Conservation (phyloP, 2,329 filamentous ascomycete species). For the Ustulina deusta region DNA sequence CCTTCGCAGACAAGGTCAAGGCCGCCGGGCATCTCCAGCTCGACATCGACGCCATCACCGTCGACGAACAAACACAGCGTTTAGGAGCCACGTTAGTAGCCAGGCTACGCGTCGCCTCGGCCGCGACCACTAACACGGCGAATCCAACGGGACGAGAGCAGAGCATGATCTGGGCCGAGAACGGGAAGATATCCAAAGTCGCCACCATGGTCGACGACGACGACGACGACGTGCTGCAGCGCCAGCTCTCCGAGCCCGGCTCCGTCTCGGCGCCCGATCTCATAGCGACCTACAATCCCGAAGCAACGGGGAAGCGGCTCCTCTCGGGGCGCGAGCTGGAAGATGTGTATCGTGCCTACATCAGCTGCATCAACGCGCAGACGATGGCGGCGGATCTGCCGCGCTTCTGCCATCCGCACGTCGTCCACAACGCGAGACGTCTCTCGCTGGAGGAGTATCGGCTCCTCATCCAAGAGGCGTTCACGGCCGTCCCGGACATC, state of each 20-base stretch:
- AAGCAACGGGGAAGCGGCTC: not conserved
- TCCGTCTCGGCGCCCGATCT: conserved; percentile 19
- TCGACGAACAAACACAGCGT: conserved; percentile 37
- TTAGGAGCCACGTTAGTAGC: conserved; percentile 36
- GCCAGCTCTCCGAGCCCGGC: conserved; percentile 32
- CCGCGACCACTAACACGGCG: conserved; percentile 1
- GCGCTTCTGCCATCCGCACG: conserved; percentile 45
- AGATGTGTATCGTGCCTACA: conserved; percentile 49
- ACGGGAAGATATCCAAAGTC: conserved; percentile 40
- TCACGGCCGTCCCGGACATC: conserved; percentile 49
- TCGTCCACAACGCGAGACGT: conserved; percentile 50
- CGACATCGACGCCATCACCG: conserved; percentile 40
- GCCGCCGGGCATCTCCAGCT: conserved; percentile 32
- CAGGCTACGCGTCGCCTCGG: conserved; percentile 23
- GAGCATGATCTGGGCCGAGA: conserved; percentile 38
- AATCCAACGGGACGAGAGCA: conserved; percentile 39
- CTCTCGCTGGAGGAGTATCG: conserved; percentile 46
- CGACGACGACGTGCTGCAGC: conserved; percentile 36
- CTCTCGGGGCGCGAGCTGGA: conserved; percentile 40
- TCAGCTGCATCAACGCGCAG: conserved; percentile 51
- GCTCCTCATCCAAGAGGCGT: conserved; percentile 47
- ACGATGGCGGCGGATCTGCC: conserved; percentile 46
- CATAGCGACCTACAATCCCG: not conserved
- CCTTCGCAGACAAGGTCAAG: conserved; percentile 34
- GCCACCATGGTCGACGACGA: conserved; percentile 36